Evolutionary conservation across 306 rosid species (phyloP).

Genomic region (Prunus persica): Prunus_persica_NCBIv2 NC_034013.1:13373001-13373500

Average conservation of each 20-base stretch:
- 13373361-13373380: conserved; percentile 48
- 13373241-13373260: conserved; percentile 47
- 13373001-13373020: conserved; percentile 47
- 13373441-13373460: conserved; percentile 66
- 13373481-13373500: conserved; percentile 46
- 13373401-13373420: conserved; percentile 29
- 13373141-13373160: conserved; percentile 54
- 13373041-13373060: conserved; percentile 18
- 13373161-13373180: conserved; percentile 53
- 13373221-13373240: conserved; percentile 35
- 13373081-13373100: conserved; percentile 39
- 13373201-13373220: conserved; percentile 41
- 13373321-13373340: conserved; percentile 28
- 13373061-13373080: conserved; percentile 25
- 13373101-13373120: conserved; percentile 47
- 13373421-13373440: conserved; percentile 27
- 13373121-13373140: conserved; percentile 43
- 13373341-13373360: conserved; percentile 37
- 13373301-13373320: conserved; percentile 38
- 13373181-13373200: conserved; percentile 65
- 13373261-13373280: conserved; percentile 46
- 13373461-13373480: conserved; percentile 43
- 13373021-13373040: conserved; percentile 38
- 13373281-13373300: conserved; percentile 49
- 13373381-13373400: conserved; percentile 3